Conservation (phyloP, 495 filamentous ascomycete species). For the Staphylotrichum longicolle region DNA sequence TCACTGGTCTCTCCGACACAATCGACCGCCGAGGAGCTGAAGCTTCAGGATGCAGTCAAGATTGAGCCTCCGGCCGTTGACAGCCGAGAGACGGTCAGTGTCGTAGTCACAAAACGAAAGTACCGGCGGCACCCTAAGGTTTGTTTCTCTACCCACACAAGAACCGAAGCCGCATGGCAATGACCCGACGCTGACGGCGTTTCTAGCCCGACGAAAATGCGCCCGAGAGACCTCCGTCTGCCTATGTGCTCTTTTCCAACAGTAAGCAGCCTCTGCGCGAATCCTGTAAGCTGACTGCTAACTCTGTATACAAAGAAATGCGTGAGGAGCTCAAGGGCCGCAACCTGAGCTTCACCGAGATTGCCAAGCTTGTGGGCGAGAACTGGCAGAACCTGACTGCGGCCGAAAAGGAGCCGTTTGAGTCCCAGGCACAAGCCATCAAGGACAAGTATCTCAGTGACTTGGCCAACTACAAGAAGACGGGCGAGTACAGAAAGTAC, state of each 20-base stretch:
- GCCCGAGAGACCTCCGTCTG: constrained; percentile 72
- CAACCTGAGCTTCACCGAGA: constrained; percentile 74
- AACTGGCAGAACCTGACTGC: constrained; percentile 69
- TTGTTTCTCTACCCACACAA: constrained; percentile 20
- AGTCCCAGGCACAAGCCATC: constrained; percentile 61
- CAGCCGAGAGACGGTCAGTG: constrained; percentile 30
- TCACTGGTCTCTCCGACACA: constrained; percentile 43
- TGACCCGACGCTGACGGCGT: constrained; percentile 15
- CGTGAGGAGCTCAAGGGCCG: constrained; percentile 70
- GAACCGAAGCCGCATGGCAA: not conserved
- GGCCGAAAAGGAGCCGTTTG: constrained; percentile 65
- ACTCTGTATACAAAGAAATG: constrained; percentile 51
- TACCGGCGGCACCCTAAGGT: constrained; percentile 80
- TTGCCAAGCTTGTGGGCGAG: constrained; percentile 77
- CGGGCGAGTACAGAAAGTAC: constrained; percentile 58
- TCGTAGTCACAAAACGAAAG: constrained; percentile 58
- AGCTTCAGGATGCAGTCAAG: constrained; percentile 33
- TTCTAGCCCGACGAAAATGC: constrained; percentile 69
- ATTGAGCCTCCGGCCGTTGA: constrained; percentile 37
- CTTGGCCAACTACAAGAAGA: constrained; percentile 71
- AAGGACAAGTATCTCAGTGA: constrained; percentile 71
- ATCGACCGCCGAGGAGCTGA: constrained; percentile 39
- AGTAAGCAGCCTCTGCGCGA: constrained; percentile 50
- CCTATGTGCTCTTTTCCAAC: constrained; percentile 82
- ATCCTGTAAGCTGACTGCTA: not conserved